Percentiles rank a stretch among this genome's conserved stretches.
Evolutionary conservation across 768 basidiomycete genomes (phyloP).

Genomic region (Leccinum truebloodii): DNA sequence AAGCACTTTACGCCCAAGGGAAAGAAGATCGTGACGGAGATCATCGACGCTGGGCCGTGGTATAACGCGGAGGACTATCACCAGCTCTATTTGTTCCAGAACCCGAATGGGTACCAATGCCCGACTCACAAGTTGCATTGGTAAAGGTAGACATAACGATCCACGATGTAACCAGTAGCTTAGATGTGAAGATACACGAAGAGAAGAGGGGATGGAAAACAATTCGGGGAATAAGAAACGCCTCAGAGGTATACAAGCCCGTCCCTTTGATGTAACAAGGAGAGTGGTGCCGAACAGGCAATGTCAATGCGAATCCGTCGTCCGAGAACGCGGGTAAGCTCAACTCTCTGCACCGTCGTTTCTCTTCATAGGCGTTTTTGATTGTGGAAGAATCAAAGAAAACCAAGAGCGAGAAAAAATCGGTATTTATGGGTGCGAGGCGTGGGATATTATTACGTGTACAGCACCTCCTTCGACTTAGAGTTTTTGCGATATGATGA

Average conservation of each 20-base stretch:
- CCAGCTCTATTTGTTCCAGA: slow-evolving; percentile 76
- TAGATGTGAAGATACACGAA: background rate
- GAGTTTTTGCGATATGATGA: no score
- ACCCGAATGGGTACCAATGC: slow-evolving; percentile 90
- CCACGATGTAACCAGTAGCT: no score
- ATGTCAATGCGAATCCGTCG: slow-evolving; percentile 54
- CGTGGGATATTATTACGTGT: slow-evolving; percentile 27
- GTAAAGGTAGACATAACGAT: slow-evolving; percentile 36
- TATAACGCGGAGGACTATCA: slow-evolving; percentile 84
- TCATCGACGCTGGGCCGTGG: slow-evolving; percentile 72
- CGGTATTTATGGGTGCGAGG: background rate
- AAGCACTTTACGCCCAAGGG: slow-evolving; percentile 78
- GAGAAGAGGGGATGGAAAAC: background rate
- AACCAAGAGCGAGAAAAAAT: background rate
- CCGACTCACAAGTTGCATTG: slow-evolving; percentile 85
- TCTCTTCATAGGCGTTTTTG: slow-evolving; percentile 55
- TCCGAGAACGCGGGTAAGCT: slow-evolving; percentile 41
- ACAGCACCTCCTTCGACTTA: background rate
- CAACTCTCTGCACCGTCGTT: slow-evolving; percentile 57
- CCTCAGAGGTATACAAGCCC: slow-evolving; percentile 56
- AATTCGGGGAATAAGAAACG: slow-evolving; percentile 30
- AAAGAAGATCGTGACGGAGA: slow-evolving; percentile 76
- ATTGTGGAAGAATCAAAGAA: slow-evolving; percentile 47
- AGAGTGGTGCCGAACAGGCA: slow-evolving; percentile 62
- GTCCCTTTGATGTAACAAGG: slow-evolving; percentile 64